Evolutionary conservation across 2,329 filamentous ascomycete genomes (phyloP).

Genomic region (Fusarium citri): DNA sequence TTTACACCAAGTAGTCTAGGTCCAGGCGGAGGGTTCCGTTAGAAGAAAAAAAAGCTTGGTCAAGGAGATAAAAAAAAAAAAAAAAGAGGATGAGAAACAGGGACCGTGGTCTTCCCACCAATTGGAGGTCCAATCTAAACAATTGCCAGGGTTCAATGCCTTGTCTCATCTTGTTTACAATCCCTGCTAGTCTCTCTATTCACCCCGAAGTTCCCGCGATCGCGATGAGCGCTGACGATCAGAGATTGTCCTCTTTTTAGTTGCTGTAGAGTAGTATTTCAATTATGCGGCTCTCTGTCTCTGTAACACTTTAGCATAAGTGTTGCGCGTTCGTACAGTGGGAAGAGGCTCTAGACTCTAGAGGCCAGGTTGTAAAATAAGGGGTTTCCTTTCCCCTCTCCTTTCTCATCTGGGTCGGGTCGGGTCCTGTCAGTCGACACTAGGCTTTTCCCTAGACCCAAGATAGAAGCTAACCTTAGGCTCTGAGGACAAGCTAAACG

Average conservation of each 20-base stretch:
- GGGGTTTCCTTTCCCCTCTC: not conserved
- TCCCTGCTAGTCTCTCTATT: constrained; percentile 27
- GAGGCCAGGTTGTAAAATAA: not conserved
- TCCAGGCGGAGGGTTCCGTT: not conserved
- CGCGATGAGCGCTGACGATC: constrained; percentile 36
- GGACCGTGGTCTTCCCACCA: constrained; percentile 28
- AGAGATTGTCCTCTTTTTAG: constrained; percentile 8
- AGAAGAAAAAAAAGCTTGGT: constrained; percentile 21
- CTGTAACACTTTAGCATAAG: not conserved
- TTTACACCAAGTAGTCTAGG: not conserved
- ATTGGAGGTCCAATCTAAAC: not conserved
- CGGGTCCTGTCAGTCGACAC: constrained; percentile 1
- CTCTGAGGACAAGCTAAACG: constrained; percentile 3
- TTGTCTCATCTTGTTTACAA: constrained; percentile 32
- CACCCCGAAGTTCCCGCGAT: constrained; percentile 27
- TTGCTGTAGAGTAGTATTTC: not conserved
- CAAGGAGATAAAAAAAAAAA: not conserved
- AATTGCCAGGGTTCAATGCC: constrained; percentile 24
- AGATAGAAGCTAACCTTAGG: constrained; percentile 4
- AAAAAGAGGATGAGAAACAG: not conserved
- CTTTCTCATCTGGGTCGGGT: constrained; percentile 6
- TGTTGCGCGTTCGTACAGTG: not conserved
- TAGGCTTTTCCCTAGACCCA: not conserved
- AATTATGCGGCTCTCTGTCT: constrained; percentile 17
- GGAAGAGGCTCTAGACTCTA: not conserved